Percentiles rank a stretch among this genome's conserved stretches.
Evolutionary conservation across 192 early-diverging fungal species (phyloP).

Genomic region (Entophlyctis luteolus): DNA sequence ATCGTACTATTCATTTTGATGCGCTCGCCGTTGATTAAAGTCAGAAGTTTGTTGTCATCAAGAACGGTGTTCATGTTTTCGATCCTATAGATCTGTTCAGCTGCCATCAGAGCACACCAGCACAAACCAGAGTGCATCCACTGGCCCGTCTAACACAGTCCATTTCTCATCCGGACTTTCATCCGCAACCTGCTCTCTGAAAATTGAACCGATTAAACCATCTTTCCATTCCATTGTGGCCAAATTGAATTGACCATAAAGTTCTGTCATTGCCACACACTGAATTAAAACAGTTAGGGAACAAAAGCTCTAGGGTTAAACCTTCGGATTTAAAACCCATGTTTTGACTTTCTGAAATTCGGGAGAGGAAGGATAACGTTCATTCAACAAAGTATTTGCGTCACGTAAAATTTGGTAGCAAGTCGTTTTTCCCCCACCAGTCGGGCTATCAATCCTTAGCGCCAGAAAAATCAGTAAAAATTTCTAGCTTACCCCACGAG

Average conservation of each 20-base stretch:
- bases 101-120: no score
- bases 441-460: slow-evolving; percentile 26
- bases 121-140: slow-evolving; percentile 64
- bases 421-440: slow-evolving; percentile 61
- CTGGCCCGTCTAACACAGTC: slow-evolving; percentile 61
- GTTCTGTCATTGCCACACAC: slow-evolving; percentile 58
- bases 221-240: slow-evolving; percentile 67
- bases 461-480: background rate
- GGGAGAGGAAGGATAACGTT: slow-evolving; percentile 18
- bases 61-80: slow-evolving; percentile 64
- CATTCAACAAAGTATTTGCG: slow-evolving; percentile 39
- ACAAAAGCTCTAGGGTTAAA: slow-evolving; percentile 3
- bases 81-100: slow-evolving; percentile 38
- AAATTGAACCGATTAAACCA: slow-evolving; percentile 53
- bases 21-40: slow-evolving; percentile 60
- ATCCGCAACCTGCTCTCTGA: slow-evolving; percentile 55
- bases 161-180: slow-evolving; percentile 55
- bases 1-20: slow-evolving; percentile 59
- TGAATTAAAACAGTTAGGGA: background rate
- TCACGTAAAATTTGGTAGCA: slow-evolving; percentile 54
- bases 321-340: slow-evolving; percentile 63
- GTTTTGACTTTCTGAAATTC: slow-evolving; percentile 52
- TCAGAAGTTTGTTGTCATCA: slow-evolving; percentile 64
- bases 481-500: slow-evolving; percentile 45
- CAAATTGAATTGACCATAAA: slow-evolving; percentile 61